A percentile compares a stretch with the other conserved stretches of the same genome.
These are phyloP conservation scores for Straminergon stramineum DNA, from an alignment of 225 moss, liverwort and hornwort species.

Conservation along the genomic window DNA sequence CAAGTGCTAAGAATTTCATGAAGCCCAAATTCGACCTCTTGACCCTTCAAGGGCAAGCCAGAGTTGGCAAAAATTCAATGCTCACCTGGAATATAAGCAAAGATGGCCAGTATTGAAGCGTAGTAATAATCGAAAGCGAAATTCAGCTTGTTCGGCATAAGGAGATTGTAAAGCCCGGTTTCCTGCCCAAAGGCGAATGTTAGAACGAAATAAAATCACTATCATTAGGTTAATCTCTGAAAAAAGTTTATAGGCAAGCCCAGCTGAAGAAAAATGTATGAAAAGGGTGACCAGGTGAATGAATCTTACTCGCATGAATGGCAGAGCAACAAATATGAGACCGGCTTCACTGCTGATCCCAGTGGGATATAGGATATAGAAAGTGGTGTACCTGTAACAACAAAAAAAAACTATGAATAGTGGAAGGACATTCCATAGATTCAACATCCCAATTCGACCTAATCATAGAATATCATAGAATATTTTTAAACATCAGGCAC, in stretches of 20 bases:
- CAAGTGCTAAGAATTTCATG: not conserved
- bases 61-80: not conserved
- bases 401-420: not conserved
- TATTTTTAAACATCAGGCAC: not conserved
- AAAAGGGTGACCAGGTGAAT: not conserved
- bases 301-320: constrained; percentile 64
- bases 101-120: constrained; percentile 43
- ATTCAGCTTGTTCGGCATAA: constrained; percentile 83
- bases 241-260: not conserved
- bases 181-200: constrained; percentile 22
- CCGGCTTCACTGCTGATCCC: constrained; percentile 85
- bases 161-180: constrained; percentile 55
- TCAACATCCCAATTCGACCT: not conserved
- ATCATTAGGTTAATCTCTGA: not conserved
- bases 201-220: not conserved
- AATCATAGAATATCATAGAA: not conserved
- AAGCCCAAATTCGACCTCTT: not conserved
- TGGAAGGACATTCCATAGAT: not conserved
- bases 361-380: constrained; percentile 73
- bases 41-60: no score
- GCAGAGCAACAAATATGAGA: constrained; percentile 72
- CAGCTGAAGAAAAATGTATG: not conserved
- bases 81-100: constrained; percentile 63
- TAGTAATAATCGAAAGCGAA: constrained; percentile 74
- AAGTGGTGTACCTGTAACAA: constrained; percentile 72